Conservation (phyloP, 1,284 basidiomycete species). For the Pholiota adiposa region DNA sequence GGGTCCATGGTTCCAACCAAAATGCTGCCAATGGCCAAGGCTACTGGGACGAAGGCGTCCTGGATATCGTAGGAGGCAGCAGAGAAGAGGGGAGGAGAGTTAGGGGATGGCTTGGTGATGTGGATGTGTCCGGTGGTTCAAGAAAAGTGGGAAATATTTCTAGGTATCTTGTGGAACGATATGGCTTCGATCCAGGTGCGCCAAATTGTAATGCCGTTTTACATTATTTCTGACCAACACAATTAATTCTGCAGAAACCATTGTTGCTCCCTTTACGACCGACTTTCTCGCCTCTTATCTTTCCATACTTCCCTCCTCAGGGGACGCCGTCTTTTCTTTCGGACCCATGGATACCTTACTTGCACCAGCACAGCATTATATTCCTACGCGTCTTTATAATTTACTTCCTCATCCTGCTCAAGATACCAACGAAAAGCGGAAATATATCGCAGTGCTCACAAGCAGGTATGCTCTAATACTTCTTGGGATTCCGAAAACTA, state of each 20-base stretch:
- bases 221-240: not conserved
- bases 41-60: constrained; percentile 76
- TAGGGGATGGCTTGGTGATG: constrained; percentile 76
- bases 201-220: not conserved
- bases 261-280: constrained; percentile 75
- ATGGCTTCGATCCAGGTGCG: constrained; percentile 75
- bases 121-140: constrained; percentile 62
- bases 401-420: constrained; percentile 80
- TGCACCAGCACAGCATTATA: constrained; percentile 71
- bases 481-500: not conserved
- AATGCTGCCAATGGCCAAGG: constrained; percentile 41
- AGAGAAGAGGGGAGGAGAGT: constrained; percentile 71
- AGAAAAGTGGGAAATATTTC: constrained; percentile 69
- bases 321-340: constrained; percentile 74
- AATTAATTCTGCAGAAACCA: constrained; percentile 59
- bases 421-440: constrained; percentile 68
- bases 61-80: constrained; percentile 77
- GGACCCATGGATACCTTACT: constrained; percentile 80
- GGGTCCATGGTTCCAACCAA: constrained; percentile 54
- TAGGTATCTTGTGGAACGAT: constrained; percentile 76
- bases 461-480: constrained; percentile 56
- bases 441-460: constrained; percentile 70
- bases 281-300: constrained; percentile 77
- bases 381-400: constrained; percentile 70
- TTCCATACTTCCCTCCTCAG: constrained; percentile 69